Percentiles rank a stretch among this genome's conserved stretches.
Evolutionary conservation across 257 asterid genomes (phyloP).

Genomic region (Scutellaria galericulata): DNA sequence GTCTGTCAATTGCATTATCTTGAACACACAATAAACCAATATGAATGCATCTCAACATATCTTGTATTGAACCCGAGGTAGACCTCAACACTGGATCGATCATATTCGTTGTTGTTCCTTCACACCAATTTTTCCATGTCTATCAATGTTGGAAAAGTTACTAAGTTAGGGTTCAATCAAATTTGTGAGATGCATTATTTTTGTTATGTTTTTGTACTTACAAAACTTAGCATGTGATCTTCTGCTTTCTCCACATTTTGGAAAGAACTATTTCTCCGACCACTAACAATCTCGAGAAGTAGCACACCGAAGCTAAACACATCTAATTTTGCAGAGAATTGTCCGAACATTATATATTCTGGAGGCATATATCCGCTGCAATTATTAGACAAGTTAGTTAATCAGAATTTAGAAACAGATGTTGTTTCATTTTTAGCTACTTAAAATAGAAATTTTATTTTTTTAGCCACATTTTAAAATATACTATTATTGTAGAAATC

Average conservation of each 20-base stretch:
- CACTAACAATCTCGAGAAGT: slow-evolving; percentile 35
- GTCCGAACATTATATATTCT: slow-evolving; percentile 32
- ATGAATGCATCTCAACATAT: slow-evolving; percentile 42
- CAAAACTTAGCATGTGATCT: slow-evolving; percentile 20
- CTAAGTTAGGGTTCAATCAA: background rate
- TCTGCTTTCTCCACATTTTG: slow-evolving; percentile 15
- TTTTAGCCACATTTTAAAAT: background rate
- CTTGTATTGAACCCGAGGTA: background rate
- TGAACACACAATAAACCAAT: slow-evolving; percentile 37
- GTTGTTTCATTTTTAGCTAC: too few relatives aligned
- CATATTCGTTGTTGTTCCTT: slow-evolving; percentile 12
- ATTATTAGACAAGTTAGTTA: background rate
- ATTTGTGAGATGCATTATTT: background rate
- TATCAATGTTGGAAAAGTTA: background rate
- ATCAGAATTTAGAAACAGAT: too few relatives aligned
- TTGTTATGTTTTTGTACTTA: background rate
- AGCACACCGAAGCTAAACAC: slow-evolving; percentile 44
- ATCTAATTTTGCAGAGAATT: slow-evolving; percentile 31
- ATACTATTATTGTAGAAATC: too few relatives aligned
- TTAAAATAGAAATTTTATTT: background rate
- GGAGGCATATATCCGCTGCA: slow-evolving; percentile 46
- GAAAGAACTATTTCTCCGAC: background rate
- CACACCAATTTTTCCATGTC: slow-evolving; percentile 41
- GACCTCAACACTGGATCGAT: slow-evolving; percentile 31
- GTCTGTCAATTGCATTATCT: slow-evolving; percentile 13